Conservation (phyloP, 192 early-diverging fungal genomes). For the Phycomyces nitens region DNA sequence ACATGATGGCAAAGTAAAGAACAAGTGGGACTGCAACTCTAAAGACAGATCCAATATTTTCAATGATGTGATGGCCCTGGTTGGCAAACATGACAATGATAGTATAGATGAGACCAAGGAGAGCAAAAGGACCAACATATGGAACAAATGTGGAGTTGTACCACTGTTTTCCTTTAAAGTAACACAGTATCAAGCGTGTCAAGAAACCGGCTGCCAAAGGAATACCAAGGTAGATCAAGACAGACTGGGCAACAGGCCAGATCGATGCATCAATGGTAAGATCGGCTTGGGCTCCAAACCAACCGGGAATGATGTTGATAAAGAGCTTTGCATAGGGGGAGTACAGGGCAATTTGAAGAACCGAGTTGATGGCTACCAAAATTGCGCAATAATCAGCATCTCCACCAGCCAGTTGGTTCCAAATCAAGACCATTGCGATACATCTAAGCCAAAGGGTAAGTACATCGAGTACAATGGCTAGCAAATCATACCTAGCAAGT, state of each 20-base stretch:
- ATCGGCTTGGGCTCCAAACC: slow-evolving; percentile 27
- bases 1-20: slow-evolving; percentile 60
- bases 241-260: slow-evolving; percentile 51
- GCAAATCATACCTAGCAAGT: slow-evolving; percentile 21
- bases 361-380: slow-evolving; percentile 65
- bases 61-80: slow-evolving; percentile 58
- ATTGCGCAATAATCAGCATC: slow-evolving; percentile 67
- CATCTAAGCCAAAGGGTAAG: slow-evolving; percentile 44
- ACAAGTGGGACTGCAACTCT: slow-evolving; percentile 60
- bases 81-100: slow-evolving; percentile 69
- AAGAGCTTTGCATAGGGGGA: slow-evolving; percentile 58
- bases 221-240: slow-evolving; percentile 66
- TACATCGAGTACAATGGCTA: not conserved
- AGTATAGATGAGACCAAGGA: slow-evolving; percentile 62
- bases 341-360: slow-evolving; percentile 64
- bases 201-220: slow-evolving; percentile 56
- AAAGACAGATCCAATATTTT: slow-evolving; percentile 56
- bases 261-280: slow-evolving; percentile 39
- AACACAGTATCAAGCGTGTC: slow-evolving; percentile 8
- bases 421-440: slow-evolving; percentile 80
- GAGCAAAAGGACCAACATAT: slow-evolving; percentile 47
- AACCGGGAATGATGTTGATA: slow-evolving; percentile 46
- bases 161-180: slow-evolving; percentile 35
- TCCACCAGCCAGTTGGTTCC: slow-evolving; percentile 66
- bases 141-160: slow-evolving; percentile 56